Conservation (phyloP, 768 basidiomycete species). For the Mrakia frigida region DNA sequence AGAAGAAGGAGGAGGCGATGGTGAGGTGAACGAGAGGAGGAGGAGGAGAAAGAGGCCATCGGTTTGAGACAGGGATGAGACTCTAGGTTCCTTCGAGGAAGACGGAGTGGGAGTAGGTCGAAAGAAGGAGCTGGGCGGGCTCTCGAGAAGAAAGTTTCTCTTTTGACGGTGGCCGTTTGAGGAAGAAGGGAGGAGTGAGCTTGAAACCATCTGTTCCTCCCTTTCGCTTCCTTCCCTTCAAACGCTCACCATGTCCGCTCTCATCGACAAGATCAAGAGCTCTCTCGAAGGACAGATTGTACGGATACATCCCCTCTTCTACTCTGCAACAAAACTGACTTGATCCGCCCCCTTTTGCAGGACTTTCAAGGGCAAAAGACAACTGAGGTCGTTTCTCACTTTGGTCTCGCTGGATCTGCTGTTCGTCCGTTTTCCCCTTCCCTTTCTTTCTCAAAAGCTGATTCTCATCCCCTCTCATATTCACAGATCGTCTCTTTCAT, state of each 20-base stretch:
- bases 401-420: neutral
- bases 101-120: no score
- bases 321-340: neutral
- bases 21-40: neutral
- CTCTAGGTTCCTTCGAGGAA: no score
- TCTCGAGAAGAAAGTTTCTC: no score
- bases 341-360: neutral
- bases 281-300: constrained; percentile 17
- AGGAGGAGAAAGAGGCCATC: neutral
- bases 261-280: constrained; percentile 3
- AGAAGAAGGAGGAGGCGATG: neutral
- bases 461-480: neutral
- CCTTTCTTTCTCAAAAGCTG: neutral
- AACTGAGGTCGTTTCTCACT: constrained; percentile 1
- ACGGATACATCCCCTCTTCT: neutral
- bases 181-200: neutral
- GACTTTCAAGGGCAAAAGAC: constrained; percentile 25
- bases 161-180: neutral
- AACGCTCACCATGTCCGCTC: neutral
- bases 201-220: neutral
- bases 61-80: neutral
- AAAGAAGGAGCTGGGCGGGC: no score
- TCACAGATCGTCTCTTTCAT: constrained; percentile 7
- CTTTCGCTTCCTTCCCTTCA: neutral
- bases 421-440: neutral